Base-by-base conservation (phyloP, 371 early-diverging fungal genomes). In the Mucor saturninus region DNA sequence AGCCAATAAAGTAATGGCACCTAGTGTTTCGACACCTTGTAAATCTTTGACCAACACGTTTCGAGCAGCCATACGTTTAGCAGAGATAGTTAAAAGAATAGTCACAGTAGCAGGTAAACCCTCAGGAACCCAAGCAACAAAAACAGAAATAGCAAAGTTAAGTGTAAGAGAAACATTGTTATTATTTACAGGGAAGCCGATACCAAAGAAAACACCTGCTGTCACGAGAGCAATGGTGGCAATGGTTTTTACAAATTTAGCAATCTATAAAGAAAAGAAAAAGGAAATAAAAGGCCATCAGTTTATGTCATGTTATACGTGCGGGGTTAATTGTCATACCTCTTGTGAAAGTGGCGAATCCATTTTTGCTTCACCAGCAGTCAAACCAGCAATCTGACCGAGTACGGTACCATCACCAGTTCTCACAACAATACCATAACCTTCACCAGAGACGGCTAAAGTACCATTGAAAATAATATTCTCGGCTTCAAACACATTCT, bases 41-140 rank as follows among this genome's bases (percentile, higher is more conserved):
- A 98, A 75, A 71, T 97, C 95, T 71, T 96, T 98, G 64, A 97
- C 97, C 14, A 98, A 81, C 4, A 97, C 95, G 62, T 96, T 90
- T 59, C 87, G 81, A 9, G 74, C 58, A 0, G 95, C 91, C 94
- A 98, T 93, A 60, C 96, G 92, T 76, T 96, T 95, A 54, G 98
- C 97, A 29, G 97, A 95, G 46, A 95, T 89, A 5, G 95, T 93
- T 45, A 97, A 72, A 31, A 98, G 77, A 79, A 97, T 89, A 15
- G 94, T 93, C 26, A 93, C 93, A 0, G 95, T 95, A 11, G 94
- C 93, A 2, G 94, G 93, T 14, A 96, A 80, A 65, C 95, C 95
- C 76, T 95, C 89, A 26, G 97, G 96, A 5, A 95, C 94, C 89
- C 89, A 94, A 35, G 93, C 91, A 40, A 91, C 91, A 62, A 95